These are phyloP conservation scores for Rhizomucor pusillus DNA, from an alignment of 371 early-diverging fungal genomes.

Conservation along the genomic window DNA sequence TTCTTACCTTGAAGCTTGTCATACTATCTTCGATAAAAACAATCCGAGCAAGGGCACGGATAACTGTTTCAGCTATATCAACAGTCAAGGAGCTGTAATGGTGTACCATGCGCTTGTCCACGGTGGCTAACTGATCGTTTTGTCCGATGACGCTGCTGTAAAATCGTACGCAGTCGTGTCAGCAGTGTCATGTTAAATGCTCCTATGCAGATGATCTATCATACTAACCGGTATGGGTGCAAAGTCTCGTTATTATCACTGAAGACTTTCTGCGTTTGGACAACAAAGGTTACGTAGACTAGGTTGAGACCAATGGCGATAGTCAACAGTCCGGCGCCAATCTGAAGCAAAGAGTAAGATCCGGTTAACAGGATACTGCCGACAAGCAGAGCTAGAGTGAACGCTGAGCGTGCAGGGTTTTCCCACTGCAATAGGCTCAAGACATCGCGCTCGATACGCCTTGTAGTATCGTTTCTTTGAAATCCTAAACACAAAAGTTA, in stretches of 20 bases:
- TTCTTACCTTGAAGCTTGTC: slow-evolving; percentile 26
- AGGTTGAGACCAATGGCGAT: slow-evolving; percentile 38
- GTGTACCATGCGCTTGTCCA: slow-evolving; percentile 24
- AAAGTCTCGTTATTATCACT: slow-evolving; percentile 21
- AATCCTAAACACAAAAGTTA: slow-evolving; percentile 2
- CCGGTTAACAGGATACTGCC: slow-evolving; percentile 31
- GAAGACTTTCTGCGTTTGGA: slow-evolving; percentile 33
- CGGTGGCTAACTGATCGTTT: slow-evolving; percentile 11
- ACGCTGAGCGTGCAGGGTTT: slow-evolving; percentile 39
- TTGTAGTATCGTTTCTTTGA: slow-evolving; percentile 31
- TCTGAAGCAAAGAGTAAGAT: slow-evolving; percentile 39
- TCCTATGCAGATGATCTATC: neutral
- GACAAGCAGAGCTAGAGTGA: slow-evolving; percentile 17
- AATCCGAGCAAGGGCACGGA: slow-evolving; percentile 37
- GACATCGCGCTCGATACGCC: slow-evolving; percentile 32
- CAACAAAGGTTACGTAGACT: slow-evolving; percentile 35
- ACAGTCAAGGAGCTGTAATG: slow-evolving; percentile 30
- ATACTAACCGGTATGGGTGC: slow-evolving; percentile 34
- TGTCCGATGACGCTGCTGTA: slow-evolving; percentile 28
- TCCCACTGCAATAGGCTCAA: slow-evolving; percentile 34
- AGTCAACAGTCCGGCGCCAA: slow-evolving; percentile 27
- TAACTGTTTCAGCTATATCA: slow-evolving; percentile 33
- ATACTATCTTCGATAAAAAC: slow-evolving; percentile 38
- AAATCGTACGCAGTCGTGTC: neutral
- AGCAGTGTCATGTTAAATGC: neutral